Conservation (phyloP, 202 grass and related monocot genomes). For the Thinopyrum obtusiflorum region DNA sequence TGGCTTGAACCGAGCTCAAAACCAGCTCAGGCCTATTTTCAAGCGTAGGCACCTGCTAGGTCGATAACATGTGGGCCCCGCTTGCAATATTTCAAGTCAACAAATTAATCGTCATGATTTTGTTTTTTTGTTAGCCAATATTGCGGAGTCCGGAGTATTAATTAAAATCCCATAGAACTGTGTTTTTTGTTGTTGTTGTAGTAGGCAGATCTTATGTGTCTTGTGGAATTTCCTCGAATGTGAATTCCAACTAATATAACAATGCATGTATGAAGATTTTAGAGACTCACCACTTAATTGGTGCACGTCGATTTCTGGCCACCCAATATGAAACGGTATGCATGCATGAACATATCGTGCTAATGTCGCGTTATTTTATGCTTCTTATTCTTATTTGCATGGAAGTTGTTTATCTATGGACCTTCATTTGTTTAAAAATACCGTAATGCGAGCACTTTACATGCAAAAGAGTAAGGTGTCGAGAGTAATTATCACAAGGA, state of each 20-base stretch:
- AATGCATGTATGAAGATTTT: background rate
- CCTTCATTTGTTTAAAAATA: background rate
- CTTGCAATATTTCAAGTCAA: no score
- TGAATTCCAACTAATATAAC: background rate
- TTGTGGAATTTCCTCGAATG: no score
- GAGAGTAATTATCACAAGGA: background rate
- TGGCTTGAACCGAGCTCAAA: no score
- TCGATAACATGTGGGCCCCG: no score
- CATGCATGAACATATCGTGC: background rate
- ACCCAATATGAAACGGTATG: background rate
- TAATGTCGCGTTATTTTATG: background rate
- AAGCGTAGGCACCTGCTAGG: no score
- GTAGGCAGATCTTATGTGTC: no score
- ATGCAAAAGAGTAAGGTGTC: background rate
- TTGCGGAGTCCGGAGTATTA: no score
- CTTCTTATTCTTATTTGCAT: background rate
- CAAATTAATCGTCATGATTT: no score
- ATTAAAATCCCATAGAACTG: no score
- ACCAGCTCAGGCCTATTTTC: no score
- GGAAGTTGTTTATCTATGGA: background rate
- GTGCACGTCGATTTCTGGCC: background rate
- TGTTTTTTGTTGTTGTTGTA: no score
- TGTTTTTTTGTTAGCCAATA: no score
- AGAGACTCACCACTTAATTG: background rate
- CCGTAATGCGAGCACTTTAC: background rate